Evolutionary conservation across 805 yeast species (phyloP).

Genomic region (Millerago galiae): DNA sequence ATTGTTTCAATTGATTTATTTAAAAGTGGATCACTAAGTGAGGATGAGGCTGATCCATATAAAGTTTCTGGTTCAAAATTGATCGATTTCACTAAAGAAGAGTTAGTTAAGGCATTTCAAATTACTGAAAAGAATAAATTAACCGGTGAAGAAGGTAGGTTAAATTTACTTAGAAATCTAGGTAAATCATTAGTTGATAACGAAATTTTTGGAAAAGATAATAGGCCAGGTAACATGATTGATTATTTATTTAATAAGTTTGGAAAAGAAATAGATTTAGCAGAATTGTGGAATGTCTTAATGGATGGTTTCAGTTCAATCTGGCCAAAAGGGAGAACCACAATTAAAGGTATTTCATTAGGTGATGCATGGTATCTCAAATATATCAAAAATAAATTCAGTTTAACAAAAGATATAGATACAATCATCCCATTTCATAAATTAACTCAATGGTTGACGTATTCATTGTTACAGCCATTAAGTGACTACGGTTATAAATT

Average conservation of each 20-base stretch:
- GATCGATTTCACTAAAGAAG: slow-evolving; percentile 27
- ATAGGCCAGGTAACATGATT: slow-evolving; percentile 47
- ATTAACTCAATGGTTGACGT: slow-evolving; percentile 61
- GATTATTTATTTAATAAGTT: slow-evolving; percentile 36
- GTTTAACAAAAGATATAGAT: slow-evolving; percentile 22
- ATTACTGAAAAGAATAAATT: slow-evolving; percentile 40
- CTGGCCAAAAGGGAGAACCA: slow-evolving; percentile 57
- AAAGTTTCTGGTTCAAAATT: slow-evolving; percentile 41
- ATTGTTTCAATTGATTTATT: slow-evolving; percentile 54
- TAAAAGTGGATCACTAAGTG: slow-evolving; percentile 39
- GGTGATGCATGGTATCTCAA: slow-evolving; percentile 59
- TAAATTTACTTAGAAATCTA: slow-evolving; percentile 37
- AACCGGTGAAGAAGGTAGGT: slow-evolving; percentile 50
- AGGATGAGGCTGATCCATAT: slow-evolving; percentile 27
- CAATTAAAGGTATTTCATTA: slow-evolving; percentile 41
- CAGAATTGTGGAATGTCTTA: slow-evolving; percentile 46
- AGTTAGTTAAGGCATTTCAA: slow-evolving; percentile 41
- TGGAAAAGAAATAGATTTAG: slow-evolving; percentile 30
- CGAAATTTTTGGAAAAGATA: slow-evolving; percentile 39
- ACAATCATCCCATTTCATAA: slow-evolving; percentile 57
- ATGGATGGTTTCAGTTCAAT: slow-evolving; percentile 52
- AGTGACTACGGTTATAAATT: slow-evolving; percentile 42
- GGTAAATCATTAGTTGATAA: slow-evolving; percentile 40
- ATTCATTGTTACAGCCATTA: slow-evolving; percentile 51
- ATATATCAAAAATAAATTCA: slow-evolving; percentile 23